These are phyloP conservation scores for Zalaria obscura DNA, from an alignment of 2,329 filamentous ascomycete genomes.

Conservation along the genomic window DNA sequence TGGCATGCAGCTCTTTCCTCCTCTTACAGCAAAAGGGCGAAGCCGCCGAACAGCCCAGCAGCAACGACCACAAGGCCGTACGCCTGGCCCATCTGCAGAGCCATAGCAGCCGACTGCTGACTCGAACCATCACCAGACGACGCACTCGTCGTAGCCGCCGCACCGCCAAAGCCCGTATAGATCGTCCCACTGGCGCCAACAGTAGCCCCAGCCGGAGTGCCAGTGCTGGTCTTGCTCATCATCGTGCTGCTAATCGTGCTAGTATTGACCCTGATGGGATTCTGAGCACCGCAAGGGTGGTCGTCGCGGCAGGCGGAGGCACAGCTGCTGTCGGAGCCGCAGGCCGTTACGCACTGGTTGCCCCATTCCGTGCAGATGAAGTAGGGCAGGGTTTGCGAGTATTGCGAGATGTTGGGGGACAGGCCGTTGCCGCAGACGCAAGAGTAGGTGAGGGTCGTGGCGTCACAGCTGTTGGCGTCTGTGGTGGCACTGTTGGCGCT, in stretches of 20 bases:
- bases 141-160: constrained; percentile 11
- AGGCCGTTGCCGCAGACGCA: constrained; percentile 57
- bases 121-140: constrained; percentile 17
- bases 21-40: constrained; percentile 28
- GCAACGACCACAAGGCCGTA: constrained; percentile 43
- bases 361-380: constrained; percentile 61
- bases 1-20: background rate
- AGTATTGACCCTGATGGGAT: constrained; percentile 46
- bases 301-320: constrained; percentile 46
- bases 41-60: constrained; percentile 42
- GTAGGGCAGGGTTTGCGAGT: constrained; percentile 65
- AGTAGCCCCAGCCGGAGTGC: constrained; percentile 7
- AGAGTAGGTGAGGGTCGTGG: constrained; percentile 51
- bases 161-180: constrained; percentile 30
- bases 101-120: constrained; percentile 1
- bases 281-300: constrained; percentile 58
- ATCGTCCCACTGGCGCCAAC: constrained; percentile 21
- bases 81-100: constrained; percentile 37
- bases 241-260: constrained; percentile 35
- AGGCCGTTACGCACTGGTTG: constrained; percentile 45
- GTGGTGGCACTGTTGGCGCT: constrained; percentile 26
- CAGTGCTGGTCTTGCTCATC: constrained; percentile 24
- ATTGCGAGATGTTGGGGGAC: constrained; percentile 60
- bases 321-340: constrained; percentile 44
- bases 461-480: constrained; percentile 50